Evolutionary conservation across 768 basidiomycete genomes (phyloP).

Genomic region (Amanita thiersii): DNA sequence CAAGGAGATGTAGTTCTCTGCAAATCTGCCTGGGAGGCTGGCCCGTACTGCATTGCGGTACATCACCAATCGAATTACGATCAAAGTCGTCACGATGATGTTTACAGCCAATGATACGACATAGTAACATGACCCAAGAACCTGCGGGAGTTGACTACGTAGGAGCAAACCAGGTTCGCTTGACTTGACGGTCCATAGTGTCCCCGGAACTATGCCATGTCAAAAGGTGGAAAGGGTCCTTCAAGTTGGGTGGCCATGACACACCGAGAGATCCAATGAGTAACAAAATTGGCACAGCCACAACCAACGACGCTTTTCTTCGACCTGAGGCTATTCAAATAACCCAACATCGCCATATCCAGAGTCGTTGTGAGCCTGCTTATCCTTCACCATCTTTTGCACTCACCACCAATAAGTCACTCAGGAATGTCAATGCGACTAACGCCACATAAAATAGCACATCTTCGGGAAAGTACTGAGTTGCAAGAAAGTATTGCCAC

Average conservation of each 20-base stretch:
- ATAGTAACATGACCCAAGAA: conserved; percentile 22
- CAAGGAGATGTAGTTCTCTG: conserved; percentile 22
- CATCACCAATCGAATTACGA: conserved; percentile 19
- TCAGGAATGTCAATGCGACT: not conserved
- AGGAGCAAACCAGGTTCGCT: conserved; percentile 20
- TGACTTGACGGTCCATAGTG: conserved; percentile 25
- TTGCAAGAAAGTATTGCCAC: conserved; percentile 35
- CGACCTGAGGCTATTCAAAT: conserved; percentile 26
- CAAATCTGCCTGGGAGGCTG: conserved; percentile 19
- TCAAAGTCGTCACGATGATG: conserved; percentile 23
- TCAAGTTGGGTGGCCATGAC: not conserved
- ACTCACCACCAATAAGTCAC: not conserved
- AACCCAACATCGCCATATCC: conserved; percentile 34
- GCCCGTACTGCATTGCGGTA: conserved; percentile 18
- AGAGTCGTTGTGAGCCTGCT: not conserved
- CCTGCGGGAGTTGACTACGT: conserved; percentile 17
- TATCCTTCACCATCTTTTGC: too few relatives aligned
- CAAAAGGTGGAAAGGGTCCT: too few relatives aligned
- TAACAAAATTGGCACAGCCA: conserved; percentile 20
- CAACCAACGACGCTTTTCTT: conserved; percentile 16
- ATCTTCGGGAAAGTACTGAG: not conserved
- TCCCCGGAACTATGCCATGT: conserved; percentile 20
- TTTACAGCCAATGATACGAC: conserved; percentile 22
- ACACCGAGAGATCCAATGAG: conserved; percentile 20
- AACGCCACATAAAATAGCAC: not conserved